Evolutionary conservation across 2,329 filamentous ascomycete genomes (phyloP).

Genomic region (Pseudogymnoascus sp.): DNA sequence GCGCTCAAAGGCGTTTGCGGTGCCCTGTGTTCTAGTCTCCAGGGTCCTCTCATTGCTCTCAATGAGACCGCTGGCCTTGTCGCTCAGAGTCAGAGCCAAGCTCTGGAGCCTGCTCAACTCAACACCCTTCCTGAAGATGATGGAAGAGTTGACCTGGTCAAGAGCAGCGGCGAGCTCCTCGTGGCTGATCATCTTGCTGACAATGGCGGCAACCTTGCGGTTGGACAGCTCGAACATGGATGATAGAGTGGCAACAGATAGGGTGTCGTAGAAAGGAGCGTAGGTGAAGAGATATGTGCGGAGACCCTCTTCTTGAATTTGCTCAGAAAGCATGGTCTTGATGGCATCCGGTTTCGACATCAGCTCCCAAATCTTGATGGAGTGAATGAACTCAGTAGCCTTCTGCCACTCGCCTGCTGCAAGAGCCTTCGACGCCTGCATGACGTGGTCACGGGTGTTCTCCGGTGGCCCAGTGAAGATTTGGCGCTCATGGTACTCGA

Average conservation of each 20-base stretch:
- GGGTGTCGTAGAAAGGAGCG: constrained; percentile 96
- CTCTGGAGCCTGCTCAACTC: constrained; percentile 95
- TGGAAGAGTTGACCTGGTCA: constrained; percentile 92
- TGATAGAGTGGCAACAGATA: constrained; percentile 75
- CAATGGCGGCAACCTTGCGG: constrained; percentile 85
- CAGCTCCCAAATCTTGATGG: constrained; percentile 99
- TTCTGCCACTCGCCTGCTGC: constrained; percentile 99
- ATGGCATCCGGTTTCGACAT: constrained; percentile 89
- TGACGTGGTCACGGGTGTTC: constrained; percentile 98
- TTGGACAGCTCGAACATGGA: constrained; percentile 91
- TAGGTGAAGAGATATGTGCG: constrained; percentile 99
- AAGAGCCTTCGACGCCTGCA: constrained; percentile 96
- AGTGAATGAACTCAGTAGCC: constrained; percentile 84
- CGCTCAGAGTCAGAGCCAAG: constrained; percentile 83
- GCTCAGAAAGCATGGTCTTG: constrained; percentile 93
- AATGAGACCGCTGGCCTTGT: constrained; percentile 93
- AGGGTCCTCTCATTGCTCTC: constrained; percentile 96
- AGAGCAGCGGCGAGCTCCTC: constrained; percentile 93
- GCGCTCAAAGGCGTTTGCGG: constrained; percentile 88
- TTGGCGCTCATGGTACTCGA: constrained; percentile 98
- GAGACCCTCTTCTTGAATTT: constrained; percentile 97
- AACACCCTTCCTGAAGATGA: constrained; percentile 99
- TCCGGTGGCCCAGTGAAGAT: constrained; percentile 98
- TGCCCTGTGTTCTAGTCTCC: constrained; percentile 94
- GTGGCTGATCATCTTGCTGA: constrained; percentile 99